Conservation (phyloP, 148 eudicot species). For the Amaranthus palmeri region DNA sequence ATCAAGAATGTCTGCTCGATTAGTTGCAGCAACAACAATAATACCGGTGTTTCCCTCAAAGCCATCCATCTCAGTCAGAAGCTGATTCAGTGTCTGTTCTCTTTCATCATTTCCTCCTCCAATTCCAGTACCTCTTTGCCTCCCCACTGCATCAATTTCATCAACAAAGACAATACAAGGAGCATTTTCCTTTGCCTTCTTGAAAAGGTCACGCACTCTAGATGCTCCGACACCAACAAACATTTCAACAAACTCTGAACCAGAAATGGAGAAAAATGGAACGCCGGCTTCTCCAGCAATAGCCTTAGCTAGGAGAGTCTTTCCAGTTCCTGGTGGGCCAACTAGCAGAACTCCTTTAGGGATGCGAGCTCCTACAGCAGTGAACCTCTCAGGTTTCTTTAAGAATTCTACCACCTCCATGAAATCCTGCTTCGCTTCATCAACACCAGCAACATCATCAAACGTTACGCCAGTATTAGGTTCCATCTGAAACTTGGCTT, state of each 20-base stretch:
- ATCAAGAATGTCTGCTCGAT: constrained; percentile 96
- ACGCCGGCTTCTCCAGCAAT: constrained; percentile 99
- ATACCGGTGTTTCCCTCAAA: constrained; percentile 97
- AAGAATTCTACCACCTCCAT: constrained; percentile 97
- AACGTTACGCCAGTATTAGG: constrained; percentile 97
- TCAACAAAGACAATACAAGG: constrained; percentile 99
- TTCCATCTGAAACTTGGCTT: constrained; percentile 98
- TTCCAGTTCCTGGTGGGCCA: constrained; percentile 99
- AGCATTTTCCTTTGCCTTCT: constrained; percentile 97
- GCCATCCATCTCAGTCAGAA: constrained; percentile 98
- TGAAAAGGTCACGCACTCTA: constrained; percentile 93
- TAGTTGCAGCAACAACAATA: constrained; percentile 95
- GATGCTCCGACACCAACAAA: constrained; percentile 99
- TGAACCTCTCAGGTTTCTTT: constrained; percentile 97
- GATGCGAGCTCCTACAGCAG: constrained; percentile 96
- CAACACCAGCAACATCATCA: constrained; percentile 98
- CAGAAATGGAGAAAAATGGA: constrained; percentile 97
- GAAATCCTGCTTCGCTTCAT: constrained; percentile 99
- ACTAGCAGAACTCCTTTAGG: constrained; percentile 98
- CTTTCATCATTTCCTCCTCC: constrained; percentile 99
- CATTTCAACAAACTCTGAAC: constrained; percentile 98
- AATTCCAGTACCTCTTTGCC: constrained; percentile 96
- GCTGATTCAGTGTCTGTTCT: constrained; percentile 95
- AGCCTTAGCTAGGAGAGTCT: constrained; percentile 92
- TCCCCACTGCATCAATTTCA: constrained; percentile 99